A percentile compares a stretch with the other conserved stretches of the same genome.
Evolutionary conservation across 139 green algal genomes (phyloP).

Genomic region (Closterium sp.): DNA sequence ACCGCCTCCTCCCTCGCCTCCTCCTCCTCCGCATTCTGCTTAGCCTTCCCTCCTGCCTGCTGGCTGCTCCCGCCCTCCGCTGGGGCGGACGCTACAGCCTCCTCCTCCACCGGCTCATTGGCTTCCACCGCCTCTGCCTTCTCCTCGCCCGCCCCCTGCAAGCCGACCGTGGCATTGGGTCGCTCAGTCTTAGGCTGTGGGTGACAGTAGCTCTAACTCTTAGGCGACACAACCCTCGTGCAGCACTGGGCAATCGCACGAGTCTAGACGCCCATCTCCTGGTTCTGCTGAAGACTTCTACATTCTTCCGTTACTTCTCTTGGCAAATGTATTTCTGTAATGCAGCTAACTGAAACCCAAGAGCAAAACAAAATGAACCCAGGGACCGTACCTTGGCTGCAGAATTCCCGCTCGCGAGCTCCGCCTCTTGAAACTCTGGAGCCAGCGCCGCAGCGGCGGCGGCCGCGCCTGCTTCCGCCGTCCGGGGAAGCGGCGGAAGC

Average conservation of each 20-base stretch:
- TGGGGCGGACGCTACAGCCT: neutral
- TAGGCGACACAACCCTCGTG: too few relatives aligned
- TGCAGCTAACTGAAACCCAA: neutral
- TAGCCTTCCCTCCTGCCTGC: neutral
- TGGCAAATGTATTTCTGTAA: too few relatives aligned
- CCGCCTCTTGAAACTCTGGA: neutral
- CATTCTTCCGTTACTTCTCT: too few relatives aligned
- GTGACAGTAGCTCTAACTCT: too few relatives aligned
- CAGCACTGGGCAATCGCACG: too few relatives aligned
- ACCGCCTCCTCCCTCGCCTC: neutral
- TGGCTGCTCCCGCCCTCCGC: neutral
- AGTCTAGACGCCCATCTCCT: too few relatives aligned
- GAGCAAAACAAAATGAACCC: neutral
- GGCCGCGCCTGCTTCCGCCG: neutral
- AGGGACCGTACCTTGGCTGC: neutral
- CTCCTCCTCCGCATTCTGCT: too few relatives aligned
- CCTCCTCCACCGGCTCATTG: neutral
- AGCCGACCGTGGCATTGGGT: neutral
- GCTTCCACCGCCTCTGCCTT: neutral
- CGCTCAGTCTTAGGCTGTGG: neutral
- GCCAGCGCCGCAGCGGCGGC: too few relatives aligned
- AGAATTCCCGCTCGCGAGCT: neutral
- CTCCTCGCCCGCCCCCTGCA: neutral
- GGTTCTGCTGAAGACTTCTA: too few relatives aligned
- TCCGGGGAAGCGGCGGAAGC: neutral